Evolutionary conservation across 306 rosid genomes (phyloP).

Genomic region (Vachellia pachyceras): DNA sequence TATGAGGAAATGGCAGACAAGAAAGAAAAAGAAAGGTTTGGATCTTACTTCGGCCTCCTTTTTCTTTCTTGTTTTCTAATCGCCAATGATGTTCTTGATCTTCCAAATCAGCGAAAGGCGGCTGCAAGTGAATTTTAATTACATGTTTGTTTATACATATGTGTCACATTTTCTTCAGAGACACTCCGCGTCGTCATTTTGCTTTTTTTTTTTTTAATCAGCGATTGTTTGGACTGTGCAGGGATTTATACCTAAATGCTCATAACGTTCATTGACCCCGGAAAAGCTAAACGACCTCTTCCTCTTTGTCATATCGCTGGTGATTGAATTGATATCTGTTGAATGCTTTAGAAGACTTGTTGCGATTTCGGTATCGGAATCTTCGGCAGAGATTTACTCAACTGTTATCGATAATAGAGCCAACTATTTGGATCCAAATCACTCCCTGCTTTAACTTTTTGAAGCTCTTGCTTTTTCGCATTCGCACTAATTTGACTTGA

Average conservation of each 20-base stretch:
- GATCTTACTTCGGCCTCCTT: constrained; percentile 42
- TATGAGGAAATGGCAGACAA: constrained; percentile 25
- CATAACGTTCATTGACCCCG: constrained; percentile 11
- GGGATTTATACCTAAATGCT: constrained; percentile 38
- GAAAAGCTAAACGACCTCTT: constrained; percentile 32
- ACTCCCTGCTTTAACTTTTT: constrained; percentile 48
- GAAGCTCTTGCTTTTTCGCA: constrained; percentile 38
- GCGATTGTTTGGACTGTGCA: constrained; percentile 46
- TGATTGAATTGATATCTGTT: constrained; percentile 53
- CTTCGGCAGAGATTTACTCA: constrained; percentile 38
- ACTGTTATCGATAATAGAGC: constrained; percentile 43
- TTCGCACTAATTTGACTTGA: constrained; percentile 51
- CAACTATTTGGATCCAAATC: constrained; percentile 57
- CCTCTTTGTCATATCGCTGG: constrained; percentile 35
- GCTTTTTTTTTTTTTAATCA: constrained; percentile 35
- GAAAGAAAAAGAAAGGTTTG: constrained; percentile 37
- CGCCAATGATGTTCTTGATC: constrained; percentile 50
- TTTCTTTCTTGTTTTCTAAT: constrained; percentile 42
- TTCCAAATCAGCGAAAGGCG: constrained; percentile 44
- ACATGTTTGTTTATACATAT: constrained; percentile 38
- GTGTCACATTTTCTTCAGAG: constrained; percentile 16
- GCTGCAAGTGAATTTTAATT: constrained; percentile 34
- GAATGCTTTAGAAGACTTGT: constrained; percentile 33
- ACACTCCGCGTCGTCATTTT: neutral
- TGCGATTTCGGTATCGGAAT: constrained; percentile 53